Percentiles rank a stretch among this genome's conserved stretches.
Evolutionary conservation across 495 filamentous ascomycete genomes (phyloP).

Genomic region (Paragyromitra xinjiangensis): DNA sequence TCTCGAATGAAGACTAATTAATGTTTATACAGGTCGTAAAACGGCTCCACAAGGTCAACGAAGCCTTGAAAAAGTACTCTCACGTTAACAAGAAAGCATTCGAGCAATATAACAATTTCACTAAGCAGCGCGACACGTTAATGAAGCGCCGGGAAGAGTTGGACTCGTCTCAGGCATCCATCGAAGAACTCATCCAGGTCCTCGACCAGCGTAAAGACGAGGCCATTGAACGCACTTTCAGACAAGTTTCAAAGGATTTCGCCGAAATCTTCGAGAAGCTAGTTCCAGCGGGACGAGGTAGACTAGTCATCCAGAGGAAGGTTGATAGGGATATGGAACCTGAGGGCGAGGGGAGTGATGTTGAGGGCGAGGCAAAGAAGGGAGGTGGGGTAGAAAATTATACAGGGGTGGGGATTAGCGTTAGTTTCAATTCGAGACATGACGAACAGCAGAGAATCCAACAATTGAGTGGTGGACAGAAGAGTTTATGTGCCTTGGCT

Average conservation of each 20-base stretch:
- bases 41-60: constrained; percentile 90
- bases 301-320: constrained; percentile 91
- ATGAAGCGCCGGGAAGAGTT: constrained; percentile 84
- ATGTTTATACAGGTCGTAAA: constrained; percentile 69
- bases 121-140: constrained; percentile 84
- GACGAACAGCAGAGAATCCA: constrained; percentile 98
- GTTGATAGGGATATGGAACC: constrained; percentile 72
- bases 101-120: constrained; percentile 98
- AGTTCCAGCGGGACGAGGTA: constrained; percentile 90
- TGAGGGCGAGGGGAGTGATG: constrained; percentile 72
- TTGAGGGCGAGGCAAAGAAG: constrained; percentile 66
- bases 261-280: constrained; percentile 91
- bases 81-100: constrained; percentile 99
- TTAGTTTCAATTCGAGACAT: constrained; percentile 95
- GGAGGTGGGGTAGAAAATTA: constrained; percentile 82
- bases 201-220: constrained; percentile 96
- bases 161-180: constrained; percentile 80
- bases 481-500: constrained; percentile 88
- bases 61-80: constrained; percentile 91
- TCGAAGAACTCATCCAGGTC: constrained; percentile 88
- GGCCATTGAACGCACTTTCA: constrained; percentile 96
- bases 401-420: constrained; percentile 95
- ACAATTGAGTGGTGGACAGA: constrained; percentile 96
- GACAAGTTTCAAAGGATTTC: constrained; percentile 94
- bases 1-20: constrained; percentile 20